Evolutionary conservation across 192 early-diverging fungal genomes (phyloP), one percentile per base, ranked within the genome.

Genomic region (Oehlia diaphana): DNA sequence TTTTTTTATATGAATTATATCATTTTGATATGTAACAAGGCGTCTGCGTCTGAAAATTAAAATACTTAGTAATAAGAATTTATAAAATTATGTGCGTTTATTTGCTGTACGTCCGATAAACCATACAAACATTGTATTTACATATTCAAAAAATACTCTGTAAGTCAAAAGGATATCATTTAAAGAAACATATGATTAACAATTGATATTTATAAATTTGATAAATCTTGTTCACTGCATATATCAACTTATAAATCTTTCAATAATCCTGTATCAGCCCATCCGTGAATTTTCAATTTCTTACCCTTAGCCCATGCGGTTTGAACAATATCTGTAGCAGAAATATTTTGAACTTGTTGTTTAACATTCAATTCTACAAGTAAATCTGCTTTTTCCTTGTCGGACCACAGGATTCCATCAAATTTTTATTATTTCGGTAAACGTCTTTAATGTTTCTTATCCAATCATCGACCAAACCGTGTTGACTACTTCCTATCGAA

Each of bases 401-500:
- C 81, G n/a, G 5, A 6, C 39, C 39, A 8, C 7, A 42, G 6
- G 81, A 80, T 2, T 88, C 86, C 6, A 91, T 73, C 74, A 85
- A 82, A 35, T 71, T 63, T 65, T 84, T 81, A 31, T 94, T 87
- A 75, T 87, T 82, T 50, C 88, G 74, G 74, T 94, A 94, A 21
- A 97, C 84, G 78, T 95, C 95, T 85, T 95, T 93, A 83, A 98
- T 94, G 79, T 89, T 89, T 16, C 91, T 83, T 50, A 98, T 88
- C 96, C 96, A 98, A 85, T 94, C 94, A 83, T 99, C 94, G 35
- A 99, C 91, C 21, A 96, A 83, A 21, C 94, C 94, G 66, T 89
- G 86, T 70, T 93, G 89, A 53, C 89, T 82, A 68, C 85, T 87
- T 21, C 84, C 83, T 81, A 90, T 82, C 16, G 92, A 90, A 1